Evolutionary conservation across 768 basidiomycete species (phyloP), one percentile per base, ranked within the genome.

Genomic region (Dendrothele bispora): DNA sequence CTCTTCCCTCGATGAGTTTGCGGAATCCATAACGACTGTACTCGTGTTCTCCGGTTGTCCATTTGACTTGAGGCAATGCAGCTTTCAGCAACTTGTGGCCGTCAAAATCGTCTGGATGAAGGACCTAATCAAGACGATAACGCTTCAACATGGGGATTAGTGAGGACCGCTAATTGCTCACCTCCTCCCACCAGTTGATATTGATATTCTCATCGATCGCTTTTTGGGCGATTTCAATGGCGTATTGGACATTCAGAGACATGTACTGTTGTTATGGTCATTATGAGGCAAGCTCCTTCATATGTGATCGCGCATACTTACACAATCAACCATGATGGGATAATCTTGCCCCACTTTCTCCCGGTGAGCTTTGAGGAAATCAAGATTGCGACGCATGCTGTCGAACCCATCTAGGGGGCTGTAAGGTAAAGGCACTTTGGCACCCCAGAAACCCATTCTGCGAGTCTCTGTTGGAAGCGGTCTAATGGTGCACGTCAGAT

Each of bases 151-250:
- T 7, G n/a, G 5, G 36, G 5, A 15, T 37, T n/a, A 20, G 4
- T 17, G 28, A n/a, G 8, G 8, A 32, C 4, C 22, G 3, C 3
- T 14, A 2, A 3, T 8, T 8, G 38, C 25, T 34, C n/a, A 62
- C 61, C 41, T 65, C 63, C 47, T 65, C 63, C 63, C 63, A 65
- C 63, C 63, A 65, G 35, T 61, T 54, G 46, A 65, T 62, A 38
- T 65, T 61, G 14, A 65, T 52, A 7, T 53, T 55, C 4, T 63
- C 48, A 41, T 60, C 63, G 8, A 56, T 58, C 4, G 63, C 62
- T 12, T 25, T 34, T 28, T 46, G 32, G 30, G 63, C 63, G n/a
- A 65, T 58, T 46, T 65, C 59, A 24, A 65, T 62, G 11, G 63
- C 54, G 41, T 65, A 65, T 28, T 63, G 63, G 29, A 65, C 61